Evolutionary conservation across 495 filamentous ascomycete genomes (phyloP), one percentile per base, ranked within the genome.

Genomic region (Talaromyces thailandensis): DNA sequence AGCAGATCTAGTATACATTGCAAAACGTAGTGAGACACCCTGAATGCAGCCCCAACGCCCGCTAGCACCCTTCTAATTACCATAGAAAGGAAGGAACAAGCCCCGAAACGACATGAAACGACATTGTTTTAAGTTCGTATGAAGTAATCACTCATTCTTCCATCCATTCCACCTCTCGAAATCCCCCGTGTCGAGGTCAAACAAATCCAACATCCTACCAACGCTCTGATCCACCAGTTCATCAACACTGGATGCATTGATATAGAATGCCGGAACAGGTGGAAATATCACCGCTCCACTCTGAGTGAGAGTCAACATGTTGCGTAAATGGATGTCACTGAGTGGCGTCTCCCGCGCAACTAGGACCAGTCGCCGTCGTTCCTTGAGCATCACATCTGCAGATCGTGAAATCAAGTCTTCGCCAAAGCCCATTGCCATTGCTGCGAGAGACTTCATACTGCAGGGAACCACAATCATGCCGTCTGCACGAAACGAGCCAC

Each of bases 321-420:
- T 81, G 6, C 70, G 68, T 32, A 80, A 62, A 64, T 81, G 77
- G 60, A 80, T 80, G 32, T 71, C 71, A 52, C 75, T 79, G 52
- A 81, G 28, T 2, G 79, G 77, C 0, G 77, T 79, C 62, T 81
- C 79, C 16, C 79, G 40, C 7, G 71, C 69, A 9, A 74, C 77
- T 6, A 80, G 65, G 0, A 81, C 75, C 14, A 81, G 62, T 18
- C 61, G 63, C 16, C 76, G 64, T 11, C 76, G 62, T 61, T 81
- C 78, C 61, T 81, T 80, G 18, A 81, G 67, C 67, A 73, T 75
- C 1, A 81, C 78, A 58, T 79, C 77, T 8, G 78, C 77, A 0
- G 75, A 73, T 0, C 78, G 70, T 0, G 76, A 73, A 45, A 79
- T 81, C n/a, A 81, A 56, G 62, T 81, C 77, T 31, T 81, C 73